A percentile compares a stretch with the other conserved stretches of the same genome.
Conservation (phyloP, 805 yeast species). For the Blastobotrys americana region DNA sequence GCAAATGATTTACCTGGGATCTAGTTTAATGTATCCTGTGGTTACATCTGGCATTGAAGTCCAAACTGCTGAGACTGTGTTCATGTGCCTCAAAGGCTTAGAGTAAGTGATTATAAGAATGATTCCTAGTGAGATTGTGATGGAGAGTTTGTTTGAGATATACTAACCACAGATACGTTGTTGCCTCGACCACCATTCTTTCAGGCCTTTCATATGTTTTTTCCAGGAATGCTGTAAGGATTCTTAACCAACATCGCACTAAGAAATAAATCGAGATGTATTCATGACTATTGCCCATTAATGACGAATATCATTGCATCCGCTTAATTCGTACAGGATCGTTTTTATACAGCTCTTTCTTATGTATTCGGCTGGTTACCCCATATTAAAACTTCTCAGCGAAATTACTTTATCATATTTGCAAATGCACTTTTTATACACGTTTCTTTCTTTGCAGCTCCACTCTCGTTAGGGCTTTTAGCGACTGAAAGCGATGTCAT, state of each 20-base stretch:
- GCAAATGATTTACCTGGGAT: conserved; percentile 83
- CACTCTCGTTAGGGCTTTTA: conserved; percentile 29
- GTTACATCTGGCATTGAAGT: conserved; percentile 24
- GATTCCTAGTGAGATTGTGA: no score
- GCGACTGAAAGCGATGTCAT: conserved; percentile 91
- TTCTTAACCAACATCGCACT: conserved; percentile 2
- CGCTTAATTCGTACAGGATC: no score
- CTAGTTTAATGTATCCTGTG: conserved; percentile 51
- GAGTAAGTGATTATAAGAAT: conserved; percentile 24
- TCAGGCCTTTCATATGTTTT: conserved; percentile 77
- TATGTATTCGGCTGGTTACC: no score
- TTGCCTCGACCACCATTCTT: conserved; percentile 61
- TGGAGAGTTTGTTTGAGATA: background rate
- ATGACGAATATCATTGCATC: no score
- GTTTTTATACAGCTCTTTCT: no score
- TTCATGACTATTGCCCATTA: no score
- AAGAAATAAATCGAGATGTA: no score
- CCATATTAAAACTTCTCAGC: no score
- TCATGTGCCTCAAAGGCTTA: conserved; percentile 19
- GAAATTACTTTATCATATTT: background rate
- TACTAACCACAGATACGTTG: conserved; percentile 31
- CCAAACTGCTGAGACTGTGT: conserved; percentile 23
- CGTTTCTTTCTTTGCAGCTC: conserved; percentile 1
- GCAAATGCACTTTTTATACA: background rate
- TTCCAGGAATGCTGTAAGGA: conserved; percentile 59